Evolutionary conservation across 2,329 filamentous ascomycete genomes (phyloP).

Genomic region (Pseudogymnoascus sp.): DNA sequence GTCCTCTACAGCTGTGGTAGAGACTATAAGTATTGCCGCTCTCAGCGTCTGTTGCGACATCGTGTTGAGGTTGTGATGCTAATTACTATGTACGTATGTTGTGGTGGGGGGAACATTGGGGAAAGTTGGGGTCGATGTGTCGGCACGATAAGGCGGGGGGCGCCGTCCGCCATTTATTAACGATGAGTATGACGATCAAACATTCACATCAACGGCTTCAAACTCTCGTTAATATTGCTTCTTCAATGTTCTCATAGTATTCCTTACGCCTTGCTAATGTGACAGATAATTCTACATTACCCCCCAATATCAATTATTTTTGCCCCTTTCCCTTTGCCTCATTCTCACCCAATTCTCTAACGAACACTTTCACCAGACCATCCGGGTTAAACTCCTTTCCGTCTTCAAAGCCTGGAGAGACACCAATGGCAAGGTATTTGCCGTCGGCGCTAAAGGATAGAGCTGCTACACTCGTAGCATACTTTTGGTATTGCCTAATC

Average conservation of each 20-base stretch:
- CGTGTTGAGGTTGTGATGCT: background rate
- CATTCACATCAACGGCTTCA: background rate
- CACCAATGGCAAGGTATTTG: conserved; percentile 54
- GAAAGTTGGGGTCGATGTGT: background rate
- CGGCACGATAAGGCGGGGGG: background rate
- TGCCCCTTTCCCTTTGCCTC: conserved; percentile 50
- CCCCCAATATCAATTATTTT: conserved; percentile 19
- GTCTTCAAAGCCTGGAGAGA: conserved; percentile 62
- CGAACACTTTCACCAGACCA: conserved; percentile 66
- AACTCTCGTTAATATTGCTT: background rate
- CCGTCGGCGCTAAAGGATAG: conserved; percentile 57
- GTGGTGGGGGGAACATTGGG: background rate
- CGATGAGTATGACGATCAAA: background rate
- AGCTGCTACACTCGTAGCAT: conserved; percentile 52
- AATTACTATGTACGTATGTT: background rate
- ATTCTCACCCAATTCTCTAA: conserved; percentile 75
- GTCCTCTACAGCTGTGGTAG: conserved; percentile 77
- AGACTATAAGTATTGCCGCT: conserved; percentile 76
- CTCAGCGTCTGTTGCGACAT: conserved; percentile 45
- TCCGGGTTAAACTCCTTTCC: conserved; percentile 62
- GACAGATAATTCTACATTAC: conserved; percentile 6
- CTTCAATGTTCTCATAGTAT: background rate
- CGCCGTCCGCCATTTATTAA: background rate
- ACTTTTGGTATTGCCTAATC: conserved; percentile 60
- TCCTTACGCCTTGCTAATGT: conserved; percentile 15